phyloP scores from a whole-genome alignment of 768 basidiomycete genomes.

The Hypsizygus marmoreus region DNA sequence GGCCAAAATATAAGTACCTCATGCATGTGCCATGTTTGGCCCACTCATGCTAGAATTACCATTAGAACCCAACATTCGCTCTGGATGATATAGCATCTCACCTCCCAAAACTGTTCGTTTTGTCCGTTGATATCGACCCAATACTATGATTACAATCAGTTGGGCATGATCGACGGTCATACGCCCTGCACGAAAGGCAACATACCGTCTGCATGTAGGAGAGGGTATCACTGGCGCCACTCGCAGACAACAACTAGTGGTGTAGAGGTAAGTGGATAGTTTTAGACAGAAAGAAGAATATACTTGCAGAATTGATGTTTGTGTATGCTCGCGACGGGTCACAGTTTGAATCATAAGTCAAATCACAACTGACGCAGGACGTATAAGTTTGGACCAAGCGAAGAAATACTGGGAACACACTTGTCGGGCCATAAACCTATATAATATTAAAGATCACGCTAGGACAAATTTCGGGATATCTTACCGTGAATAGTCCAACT shows the following conservation, averaged over 20 bases:
- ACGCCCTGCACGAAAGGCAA: too few relatives aligned
- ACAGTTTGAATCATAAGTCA: slow-evolving; percentile 35
- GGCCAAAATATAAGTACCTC: slow-evolving; percentile 30
- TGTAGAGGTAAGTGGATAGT: slow-evolving; percentile 22
- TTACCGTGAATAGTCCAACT: slow-evolving; percentile 78
- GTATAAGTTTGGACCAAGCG: neutral
- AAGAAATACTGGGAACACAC: slow-evolving; percentile 31
- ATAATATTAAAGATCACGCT: slow-evolving; percentile 9
- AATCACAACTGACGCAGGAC: slow-evolving; percentile 51
- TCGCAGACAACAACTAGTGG: slow-evolving; percentile 52
- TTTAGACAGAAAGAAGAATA: neutral
- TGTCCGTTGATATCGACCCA: slow-evolving; percentile 65
- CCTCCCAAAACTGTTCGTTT: slow-evolving; percentile 72
- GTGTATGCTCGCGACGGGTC: slow-evolving; percentile 41
- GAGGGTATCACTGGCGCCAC: slow-evolving; percentile 61
- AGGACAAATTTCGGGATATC: slow-evolving; percentile 14
- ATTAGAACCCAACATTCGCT: slow-evolving; percentile 4
- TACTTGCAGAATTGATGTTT: slow-evolving; percentile 29
- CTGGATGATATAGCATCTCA: slow-evolving; percentile 18
- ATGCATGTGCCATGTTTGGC: slow-evolving; percentile 63
- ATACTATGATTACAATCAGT: slow-evolving; percentile 32
- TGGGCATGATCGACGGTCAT: neutral
- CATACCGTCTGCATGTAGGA: slow-evolving; percentile 53
- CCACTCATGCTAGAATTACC: slow-evolving; percentile 65
- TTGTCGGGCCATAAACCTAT: slow-evolving; percentile 69